phyloP scores from a whole-genome alignment of 2,329 filamentous ascomycete species.

The Neoscytalidium dimidiatum region DNA sequence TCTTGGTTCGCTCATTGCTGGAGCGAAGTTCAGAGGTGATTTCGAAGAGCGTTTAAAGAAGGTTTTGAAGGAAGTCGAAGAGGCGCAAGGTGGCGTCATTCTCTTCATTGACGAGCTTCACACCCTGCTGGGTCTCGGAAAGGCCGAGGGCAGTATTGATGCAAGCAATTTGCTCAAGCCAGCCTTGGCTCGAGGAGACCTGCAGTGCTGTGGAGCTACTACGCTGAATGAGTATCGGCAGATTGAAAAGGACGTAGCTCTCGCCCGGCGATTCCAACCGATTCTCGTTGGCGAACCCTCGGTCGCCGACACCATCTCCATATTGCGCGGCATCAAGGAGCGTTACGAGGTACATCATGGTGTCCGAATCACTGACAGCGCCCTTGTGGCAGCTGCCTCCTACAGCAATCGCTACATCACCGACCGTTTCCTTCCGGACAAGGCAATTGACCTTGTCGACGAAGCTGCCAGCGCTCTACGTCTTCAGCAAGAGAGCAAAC shows the following conservation, averaged over 20 bases:
- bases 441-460: conserved; percentile 95
- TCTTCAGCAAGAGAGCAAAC: conserved; percentile 94
- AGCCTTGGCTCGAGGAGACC: conserved; percentile 84
- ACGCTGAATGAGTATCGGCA: conserved; percentile 88
- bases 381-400: conserved; percentile 86
- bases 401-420: conserved; percentile 97
- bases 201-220: conserved; percentile 94
- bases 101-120: conserved; percentile 96
- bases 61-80: conserved; percentile 86
- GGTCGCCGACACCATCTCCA: conserved; percentile 91
- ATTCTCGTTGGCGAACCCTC: conserved; percentile 91
- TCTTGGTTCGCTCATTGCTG: conserved; percentile 88
- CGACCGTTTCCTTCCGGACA: conserved; percentile 92
- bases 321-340: conserved; percentile 94
- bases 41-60: conserved; percentile 94
- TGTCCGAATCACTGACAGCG: conserved; percentile 89
- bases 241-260: conserved; percentile 94
- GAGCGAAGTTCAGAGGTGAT: conserved; percentile 92
- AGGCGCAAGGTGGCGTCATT: conserved; percentile 86
- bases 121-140: conserved; percentile 85
- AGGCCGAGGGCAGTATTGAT: conserved; percentile 94
- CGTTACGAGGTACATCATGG: conserved; percentile 97
- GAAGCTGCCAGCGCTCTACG: conserved; percentile 90
- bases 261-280: conserved; percentile 91
- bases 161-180: conserved; percentile 94